Conservation (phyloP, 495 filamentous ascomycete species). For the Trichoderma virens region DNA sequence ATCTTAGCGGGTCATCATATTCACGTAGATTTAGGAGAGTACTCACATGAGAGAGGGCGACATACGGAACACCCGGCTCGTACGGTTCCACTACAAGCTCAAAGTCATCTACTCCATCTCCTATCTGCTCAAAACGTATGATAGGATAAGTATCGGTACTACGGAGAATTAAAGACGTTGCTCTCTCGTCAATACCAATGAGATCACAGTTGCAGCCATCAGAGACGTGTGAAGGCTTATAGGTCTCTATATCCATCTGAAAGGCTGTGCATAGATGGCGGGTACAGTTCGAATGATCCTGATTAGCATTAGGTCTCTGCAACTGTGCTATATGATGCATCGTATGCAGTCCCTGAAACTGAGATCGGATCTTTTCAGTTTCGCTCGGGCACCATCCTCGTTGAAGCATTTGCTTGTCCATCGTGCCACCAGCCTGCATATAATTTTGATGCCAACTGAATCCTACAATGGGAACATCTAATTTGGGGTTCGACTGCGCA, state of each 20-base stretch:
- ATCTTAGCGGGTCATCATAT: neutral
- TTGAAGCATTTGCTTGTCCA: neutral
- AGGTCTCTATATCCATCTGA: neutral
- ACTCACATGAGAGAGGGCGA: neutral
- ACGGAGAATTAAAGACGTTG: neutral
- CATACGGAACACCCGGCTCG: neutral
- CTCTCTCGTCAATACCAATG: neutral
- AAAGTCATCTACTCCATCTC: neutral
- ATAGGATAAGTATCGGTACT: conserved; percentile 1
- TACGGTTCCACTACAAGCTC: neutral
- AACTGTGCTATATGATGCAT: neutral
- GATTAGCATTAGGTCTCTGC: neutral
- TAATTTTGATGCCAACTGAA: neutral
- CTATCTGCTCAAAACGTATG: neutral
- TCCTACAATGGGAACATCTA: neutral
- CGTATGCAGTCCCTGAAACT: neutral
- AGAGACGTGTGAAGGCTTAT: neutral
- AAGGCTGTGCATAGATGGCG: neutral
- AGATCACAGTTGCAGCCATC: neutral
- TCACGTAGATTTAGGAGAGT: neutral
- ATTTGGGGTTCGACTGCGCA: neutral
- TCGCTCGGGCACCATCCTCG: neutral
- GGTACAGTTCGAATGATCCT: neutral
- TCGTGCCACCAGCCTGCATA: neutral
- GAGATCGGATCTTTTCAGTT: neutral